Conservation (phyloP, 805 yeast genomes). For the Candida ulmi region DNA sequence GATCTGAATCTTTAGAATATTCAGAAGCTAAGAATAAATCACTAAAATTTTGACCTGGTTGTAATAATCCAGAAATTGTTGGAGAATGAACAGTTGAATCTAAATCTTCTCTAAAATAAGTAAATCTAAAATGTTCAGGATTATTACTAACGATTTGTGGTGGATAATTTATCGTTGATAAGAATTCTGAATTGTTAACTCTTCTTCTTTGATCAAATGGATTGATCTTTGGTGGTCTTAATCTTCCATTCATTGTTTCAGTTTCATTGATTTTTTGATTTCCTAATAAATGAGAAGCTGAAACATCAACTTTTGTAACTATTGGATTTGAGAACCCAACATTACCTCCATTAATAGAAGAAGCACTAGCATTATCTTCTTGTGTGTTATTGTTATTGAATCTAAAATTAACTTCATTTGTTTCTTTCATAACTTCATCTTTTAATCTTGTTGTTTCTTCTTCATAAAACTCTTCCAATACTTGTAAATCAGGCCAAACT, state of each 20-base stretch:
- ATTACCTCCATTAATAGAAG: conserved; percentile 5
- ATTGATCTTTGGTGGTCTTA: conserved; percentile 68
- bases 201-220: conserved; percentile 57
- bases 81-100: conserved; percentile 89
- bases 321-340: conserved; percentile 38
- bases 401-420: conserved; percentile 31
- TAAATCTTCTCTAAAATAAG: conserved; percentile 87
- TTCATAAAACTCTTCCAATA: conserved; percentile 69
- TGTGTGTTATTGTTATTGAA: conserved; percentile 25
- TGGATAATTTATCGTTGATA: conserved; percentile 30
- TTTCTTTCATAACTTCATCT: conserved; percentile 33
- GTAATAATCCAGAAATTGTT: conserved; percentile 73
- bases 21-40: conserved; percentile 54
- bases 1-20: conserved; percentile 12
- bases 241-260: conserved; percentile 51
- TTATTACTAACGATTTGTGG: conserved; percentile 39
- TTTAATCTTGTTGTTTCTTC: conserved; percentile 55
- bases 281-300: conserved; percentile 21
- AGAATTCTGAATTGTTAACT: conserved; percentile 16
- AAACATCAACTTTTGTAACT: conserved; percentile 37
- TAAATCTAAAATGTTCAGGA: conserved; percentile 66
- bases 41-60: conserved; percentile 53
- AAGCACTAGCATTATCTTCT: conserved; percentile 2
- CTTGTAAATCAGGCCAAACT: conserved; percentile 80
- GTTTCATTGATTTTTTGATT: conserved; percentile 49